Conservation (phyloP, 2,329 filamentous ascomycete species). For the Ascochyta rabiei region DNA sequence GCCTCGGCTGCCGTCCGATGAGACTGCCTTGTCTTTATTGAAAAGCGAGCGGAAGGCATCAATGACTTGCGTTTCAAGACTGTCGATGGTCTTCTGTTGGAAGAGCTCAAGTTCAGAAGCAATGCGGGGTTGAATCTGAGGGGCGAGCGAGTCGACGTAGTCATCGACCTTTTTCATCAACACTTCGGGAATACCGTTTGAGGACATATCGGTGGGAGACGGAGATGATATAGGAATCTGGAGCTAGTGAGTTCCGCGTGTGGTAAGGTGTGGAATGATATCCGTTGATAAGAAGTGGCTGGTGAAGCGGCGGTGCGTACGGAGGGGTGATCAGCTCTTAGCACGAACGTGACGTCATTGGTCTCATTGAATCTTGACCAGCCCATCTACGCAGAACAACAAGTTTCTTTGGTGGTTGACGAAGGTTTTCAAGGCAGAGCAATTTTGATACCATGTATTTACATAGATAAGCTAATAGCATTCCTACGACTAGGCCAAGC, state of each 20-base stretch:
- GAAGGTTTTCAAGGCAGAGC: not conserved
- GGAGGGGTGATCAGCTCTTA: not conserved
- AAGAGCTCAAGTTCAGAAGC: slow-evolving; percentile 37
- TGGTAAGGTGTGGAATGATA: slow-evolving; percentile 10
- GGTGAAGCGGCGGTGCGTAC: slow-evolving; percentile 11
- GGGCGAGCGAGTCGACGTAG: slow-evolving; percentile 39
- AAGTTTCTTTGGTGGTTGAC: not conserved
- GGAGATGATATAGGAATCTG: not conserved
- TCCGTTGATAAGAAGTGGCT: slow-evolving; percentile 2
- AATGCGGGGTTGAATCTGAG: slow-evolving; percentile 42
- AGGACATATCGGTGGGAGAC: slow-evolving; percentile 21
- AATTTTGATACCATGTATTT: not conserved
- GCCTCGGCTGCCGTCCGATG: slow-evolving; percentile 23
- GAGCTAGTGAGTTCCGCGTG: slow-evolving; percentile 5
- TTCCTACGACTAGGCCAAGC: not conserved
- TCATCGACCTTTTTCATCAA: slow-evolving; percentile 38
- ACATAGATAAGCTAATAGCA: no score
- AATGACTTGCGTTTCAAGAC: slow-evolving; percentile 37
- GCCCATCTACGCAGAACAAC: no score
- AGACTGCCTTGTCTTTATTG: slow-evolving; percentile 26
- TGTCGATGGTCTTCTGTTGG: slow-evolving; percentile 42
- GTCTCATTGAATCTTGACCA: no score
- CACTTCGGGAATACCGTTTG: slow-evolving; percentile 29
- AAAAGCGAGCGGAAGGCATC: slow-evolving; percentile 39
- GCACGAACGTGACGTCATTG: not conserved